Percentiles rank a stretch among this genome's conserved stretches.
These are phyloP conservation scores for Zasmidium cellare DNA, from an alignment of 2,329 filamentous ascomycete species.

Conservation along the genomic window DNA sequence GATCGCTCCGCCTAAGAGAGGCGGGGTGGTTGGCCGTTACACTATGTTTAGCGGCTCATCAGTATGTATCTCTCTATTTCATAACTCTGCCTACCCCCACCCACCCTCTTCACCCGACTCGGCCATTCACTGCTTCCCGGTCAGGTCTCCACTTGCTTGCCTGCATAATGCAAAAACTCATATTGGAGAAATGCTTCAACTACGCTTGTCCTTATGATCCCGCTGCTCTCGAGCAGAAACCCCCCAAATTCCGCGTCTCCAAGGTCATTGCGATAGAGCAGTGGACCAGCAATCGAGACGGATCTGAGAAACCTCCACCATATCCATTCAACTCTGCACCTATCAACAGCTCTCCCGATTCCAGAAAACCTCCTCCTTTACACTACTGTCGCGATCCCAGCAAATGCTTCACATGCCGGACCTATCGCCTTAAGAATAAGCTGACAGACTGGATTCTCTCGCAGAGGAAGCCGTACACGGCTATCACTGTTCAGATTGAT, in stretches of 20 bases:
- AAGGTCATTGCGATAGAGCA: neutral
- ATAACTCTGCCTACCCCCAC: neutral
- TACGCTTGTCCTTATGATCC: neutral
- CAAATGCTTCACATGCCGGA: slow-evolving; percentile 1
- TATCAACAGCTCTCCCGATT: neutral
- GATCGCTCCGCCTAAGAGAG: neutral
- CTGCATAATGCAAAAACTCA: neutral
- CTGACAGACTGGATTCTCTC: neutral
- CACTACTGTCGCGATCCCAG: neutral
- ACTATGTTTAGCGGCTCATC: slow-evolving; percentile 27
- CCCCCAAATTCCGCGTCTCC: neutral
- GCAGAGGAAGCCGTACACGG: slow-evolving; percentile 82
- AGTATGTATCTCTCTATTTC: slow-evolving; percentile 15
- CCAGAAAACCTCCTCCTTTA: neutral
- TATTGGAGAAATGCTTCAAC: slow-evolving; percentile 1
- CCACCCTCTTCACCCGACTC: neutral
- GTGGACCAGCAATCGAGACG: neutral
- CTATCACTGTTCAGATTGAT: slow-evolving; percentile 90
- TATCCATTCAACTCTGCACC: neutral
- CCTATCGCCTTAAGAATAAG: neutral
- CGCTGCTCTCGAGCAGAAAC: neutral
- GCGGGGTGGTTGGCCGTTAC: neutral
- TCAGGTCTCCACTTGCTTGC: neutral
- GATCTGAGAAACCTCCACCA: neutral
- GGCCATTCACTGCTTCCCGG: neutral